These are phyloP conservation scores for Centaurea solstitialis DNA, from an alignment of 129 eudicot species.

Conservation along the genomic window DNA sequence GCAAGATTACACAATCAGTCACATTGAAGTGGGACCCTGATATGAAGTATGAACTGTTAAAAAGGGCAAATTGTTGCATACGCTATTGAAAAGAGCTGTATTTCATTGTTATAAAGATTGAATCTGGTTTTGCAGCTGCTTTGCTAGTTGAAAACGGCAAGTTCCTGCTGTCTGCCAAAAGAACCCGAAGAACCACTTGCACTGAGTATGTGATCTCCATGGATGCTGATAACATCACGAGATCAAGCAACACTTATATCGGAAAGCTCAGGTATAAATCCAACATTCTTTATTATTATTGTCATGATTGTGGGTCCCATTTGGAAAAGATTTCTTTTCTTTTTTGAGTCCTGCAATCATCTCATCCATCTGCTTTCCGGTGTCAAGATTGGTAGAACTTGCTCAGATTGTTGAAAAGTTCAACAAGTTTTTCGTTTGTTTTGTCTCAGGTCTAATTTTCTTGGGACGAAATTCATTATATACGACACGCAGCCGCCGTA, in stretches of 20 bases:
- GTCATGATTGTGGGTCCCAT: neutral
- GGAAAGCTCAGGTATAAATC: slow-evolving; percentile 78
- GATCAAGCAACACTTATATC: slow-evolving; percentile 84
- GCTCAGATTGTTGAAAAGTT: neutral
- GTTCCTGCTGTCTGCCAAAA: slow-evolving; percentile 86
- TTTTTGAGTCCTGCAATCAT: neutral
- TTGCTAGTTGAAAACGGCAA: slow-evolving; percentile 88
- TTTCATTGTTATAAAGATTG: slow-evolving; percentile 8
- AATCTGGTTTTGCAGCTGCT: slow-evolving; percentile 53
- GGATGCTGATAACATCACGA: slow-evolving; percentile 87
- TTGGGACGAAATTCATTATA: slow-evolving; percentile 84
- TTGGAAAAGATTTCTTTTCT: neutral
- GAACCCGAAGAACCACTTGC: slow-evolving; percentile 88
- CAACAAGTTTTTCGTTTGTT: neutral
- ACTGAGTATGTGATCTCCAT: slow-evolving; percentile 87
- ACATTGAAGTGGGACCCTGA: neutral
- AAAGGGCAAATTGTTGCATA: neutral
- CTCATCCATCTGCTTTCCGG: neutral
- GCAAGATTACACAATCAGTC: neutral
- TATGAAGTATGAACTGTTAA: neutral
- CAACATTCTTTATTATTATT: neutral
- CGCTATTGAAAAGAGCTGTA: neutral
- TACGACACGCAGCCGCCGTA: slow-evolving; percentile 93
- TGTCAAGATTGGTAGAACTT: neutral
- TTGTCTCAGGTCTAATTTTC: slow-evolving; percentile 71